Evolutionary conservation across 2,329 filamentous ascomycete genomes (phyloP).

Genomic region (Monosporascus sp.): DNA sequence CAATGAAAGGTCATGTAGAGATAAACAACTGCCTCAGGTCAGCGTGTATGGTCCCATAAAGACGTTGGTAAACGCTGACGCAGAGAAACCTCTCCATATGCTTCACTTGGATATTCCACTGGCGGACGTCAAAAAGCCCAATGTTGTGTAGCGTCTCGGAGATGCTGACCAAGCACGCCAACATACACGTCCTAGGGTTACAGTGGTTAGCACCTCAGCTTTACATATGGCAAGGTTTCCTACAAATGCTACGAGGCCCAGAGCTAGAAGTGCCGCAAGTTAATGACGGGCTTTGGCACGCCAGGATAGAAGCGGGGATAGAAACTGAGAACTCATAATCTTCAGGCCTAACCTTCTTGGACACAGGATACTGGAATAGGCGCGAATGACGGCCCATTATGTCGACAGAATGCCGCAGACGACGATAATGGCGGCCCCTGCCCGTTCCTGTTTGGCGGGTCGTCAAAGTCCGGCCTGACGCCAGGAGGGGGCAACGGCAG

Average conservation of each 20-base stretch:
- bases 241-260: too few species aligned
- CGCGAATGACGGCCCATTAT: conserved; percentile 7
- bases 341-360: conserved; percentile 7
- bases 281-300: too few species aligned
- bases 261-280: too few species aligned
- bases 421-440: conserved; percentile 6
- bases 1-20: conserved; percentile 11
- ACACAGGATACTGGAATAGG: conserved; percentile 8
- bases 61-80: background rate
- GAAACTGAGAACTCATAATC: conserved; percentile 4
- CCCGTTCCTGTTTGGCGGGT: conserved; percentile 10
- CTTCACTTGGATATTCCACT: conserved; percentile 10
- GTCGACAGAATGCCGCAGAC: conserved; percentile 9
- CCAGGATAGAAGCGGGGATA: too few species aligned
- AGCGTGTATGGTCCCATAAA: background rate
- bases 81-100: too few species aligned
- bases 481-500: conserved; percentile 6
- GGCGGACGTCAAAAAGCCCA: conserved; percentile 10
- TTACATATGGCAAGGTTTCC: too few species aligned
- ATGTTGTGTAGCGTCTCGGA: too few species aligned
- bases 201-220: conserved; percentile 4
- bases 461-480: conserved; percentile 5
- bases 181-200: background rate
- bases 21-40: conserved; percentile 8
- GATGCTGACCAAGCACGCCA: too few species aligned